phyloP scores from a whole-genome alignment of 106 monocot genomes.

The Platanthera guangdongensis region DNA sequence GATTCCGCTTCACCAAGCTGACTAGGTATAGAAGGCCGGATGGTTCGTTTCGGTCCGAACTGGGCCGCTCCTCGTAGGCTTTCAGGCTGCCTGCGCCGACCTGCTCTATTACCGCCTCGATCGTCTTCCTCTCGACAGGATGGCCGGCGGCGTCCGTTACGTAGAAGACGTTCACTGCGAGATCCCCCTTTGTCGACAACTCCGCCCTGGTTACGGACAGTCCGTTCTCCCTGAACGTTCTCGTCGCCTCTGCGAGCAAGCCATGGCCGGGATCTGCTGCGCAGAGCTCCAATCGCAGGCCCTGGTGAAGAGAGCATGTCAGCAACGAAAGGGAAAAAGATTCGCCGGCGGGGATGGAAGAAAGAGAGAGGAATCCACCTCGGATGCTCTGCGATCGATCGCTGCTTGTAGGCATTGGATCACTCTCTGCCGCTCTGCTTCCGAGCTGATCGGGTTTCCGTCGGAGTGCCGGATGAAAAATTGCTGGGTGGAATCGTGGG shows the following conservation, averaged over 20 bases:
- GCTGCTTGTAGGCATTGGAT: constrained; percentile 83
- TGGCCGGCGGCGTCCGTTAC: too few species aligned
- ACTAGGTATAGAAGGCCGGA: constrained; percentile 26
- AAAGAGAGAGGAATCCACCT: constrained; percentile 27
- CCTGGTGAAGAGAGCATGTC: constrained; percentile 30
- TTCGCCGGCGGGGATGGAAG: background rate
- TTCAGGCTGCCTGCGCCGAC: too few species aligned
- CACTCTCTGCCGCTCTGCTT: constrained; percentile 74
- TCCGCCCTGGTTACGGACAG: constrained; percentile 65
- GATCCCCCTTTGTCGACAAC: constrained; percentile 43
- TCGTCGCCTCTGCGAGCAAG: constrained; percentile 66
- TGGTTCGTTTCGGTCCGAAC: background rate
- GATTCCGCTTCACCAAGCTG: constrained; percentile 39
- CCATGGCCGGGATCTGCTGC: constrained; percentile 38
- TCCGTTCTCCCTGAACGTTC: constrained; percentile 88
- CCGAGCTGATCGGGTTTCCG: constrained; percentile 79
- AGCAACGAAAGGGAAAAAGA: background rate
- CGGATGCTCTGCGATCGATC: constrained; percentile 59
- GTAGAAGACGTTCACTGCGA: background rate
- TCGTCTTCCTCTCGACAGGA: too few species aligned
- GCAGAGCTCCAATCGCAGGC: constrained; percentile 63
- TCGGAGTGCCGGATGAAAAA: constrained; percentile 82
- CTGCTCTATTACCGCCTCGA: too few species aligned
- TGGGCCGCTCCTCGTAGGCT: constrained; percentile 10
- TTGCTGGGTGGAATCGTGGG: constrained; percentile 39